A percentile compares a stretch with the other conserved stretches of the same genome.
phyloP scores from a whole-genome alignment of 2,329 filamentous ascomycete genomes.

The Pezicula rhizophila region DNA sequence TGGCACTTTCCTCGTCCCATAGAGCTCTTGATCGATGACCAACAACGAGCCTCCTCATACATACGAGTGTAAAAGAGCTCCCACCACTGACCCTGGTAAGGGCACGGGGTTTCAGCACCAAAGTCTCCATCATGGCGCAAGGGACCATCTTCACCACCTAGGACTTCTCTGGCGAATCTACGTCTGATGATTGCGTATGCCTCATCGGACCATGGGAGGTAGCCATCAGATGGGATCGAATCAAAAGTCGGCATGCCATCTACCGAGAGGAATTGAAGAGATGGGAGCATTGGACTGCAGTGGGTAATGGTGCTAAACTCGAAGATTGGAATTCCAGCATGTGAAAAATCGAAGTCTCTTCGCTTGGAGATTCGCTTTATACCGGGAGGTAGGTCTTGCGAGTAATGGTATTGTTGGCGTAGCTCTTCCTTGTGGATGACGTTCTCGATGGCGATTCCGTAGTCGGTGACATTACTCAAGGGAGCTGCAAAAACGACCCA shows the following conservation, averaged over 20 bases:
- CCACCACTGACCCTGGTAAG: conserved; percentile 14
- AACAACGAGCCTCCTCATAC: conserved; percentile 11
- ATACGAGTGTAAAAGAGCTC: conserved; percentile 7
- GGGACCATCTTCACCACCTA: neutral
- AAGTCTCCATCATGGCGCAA: neutral
- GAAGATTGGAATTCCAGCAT: conserved; percentile 22
- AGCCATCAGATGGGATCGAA: neutral
- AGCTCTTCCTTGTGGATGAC: neutral
- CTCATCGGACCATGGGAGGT: neutral
- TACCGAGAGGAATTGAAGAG: conserved; percentile 6
- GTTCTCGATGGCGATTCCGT: conserved; percentile 8
- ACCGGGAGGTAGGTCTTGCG: neutral
- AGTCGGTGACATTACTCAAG: conserved; percentile 14
- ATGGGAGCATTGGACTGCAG: neutral
- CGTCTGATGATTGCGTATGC: neutral
- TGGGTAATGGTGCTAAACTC: conserved; percentile 14
- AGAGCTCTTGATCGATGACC: conserved; percentile 12
- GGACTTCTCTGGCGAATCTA: neutral
- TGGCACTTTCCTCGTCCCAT: conserved; percentile 20
- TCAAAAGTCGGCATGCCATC: conserved; percentile 6
- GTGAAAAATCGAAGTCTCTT: conserved; percentile 23
- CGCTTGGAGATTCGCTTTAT: conserved; percentile 11
- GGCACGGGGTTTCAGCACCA: neutral
- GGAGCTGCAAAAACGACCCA: conserved; percentile 25
- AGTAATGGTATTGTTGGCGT: neutral